Percentiles rank a stretch among this genome's conserved stretches.
Evolutionary conservation across 768 basidiomycete genomes (phyloP).

Genomic region (Calvatia gigantea): DNA sequence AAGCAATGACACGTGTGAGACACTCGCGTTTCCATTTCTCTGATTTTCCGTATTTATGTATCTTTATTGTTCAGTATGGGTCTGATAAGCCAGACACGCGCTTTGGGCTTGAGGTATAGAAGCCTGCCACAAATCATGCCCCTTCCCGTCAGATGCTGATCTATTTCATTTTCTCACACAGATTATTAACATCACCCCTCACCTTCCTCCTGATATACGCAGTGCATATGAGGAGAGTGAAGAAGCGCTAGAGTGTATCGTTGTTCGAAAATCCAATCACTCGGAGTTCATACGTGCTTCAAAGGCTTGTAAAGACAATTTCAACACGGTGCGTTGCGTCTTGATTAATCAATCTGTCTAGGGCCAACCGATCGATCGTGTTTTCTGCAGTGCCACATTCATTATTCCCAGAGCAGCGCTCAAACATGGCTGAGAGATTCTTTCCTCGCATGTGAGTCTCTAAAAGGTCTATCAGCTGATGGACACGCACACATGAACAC

Average conservation of each 20-base stretch:
- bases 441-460: slow-evolving; percentile 17
- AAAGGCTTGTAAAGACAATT: slow-evolving; percentile 8
- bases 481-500: slow-evolving; percentile 15
- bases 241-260: slow-evolving; percentile 43
- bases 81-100: slow-evolving; percentile 94
- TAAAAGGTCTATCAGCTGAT: slow-evolving; percentile 32
- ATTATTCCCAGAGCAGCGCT: slow-evolving; percentile 8
- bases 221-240: slow-evolving; percentile 11
- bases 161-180: slow-evolving; percentile 20
- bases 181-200: slow-evolving; percentile 41
- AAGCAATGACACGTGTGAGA: slow-evolving; percentile 86
- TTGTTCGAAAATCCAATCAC: slow-evolving; percentile 38
- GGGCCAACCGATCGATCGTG: slow-evolving; percentile 1
- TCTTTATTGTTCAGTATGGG: slow-evolving; percentile 58
- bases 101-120: slow-evolving; percentile 75
- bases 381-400: slow-evolving; percentile 7
- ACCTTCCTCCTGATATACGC: slow-evolving; percentile 17
- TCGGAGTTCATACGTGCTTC: slow-evolving; percentile 40
- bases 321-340: slow-evolving; percentile 4
- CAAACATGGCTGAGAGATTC: slow-evolving; percentile 11
- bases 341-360: neutral
- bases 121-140: slow-evolving; percentile 2
- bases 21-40: slow-evolving; percentile 17
- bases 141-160: slow-evolving; percentile 16
- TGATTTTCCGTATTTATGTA: slow-evolving; percentile 13